These are phyloP conservation scores for Acanthamoeba castellanii DNA, from an alignment of 208 protist species.

Conservation along the genomic window DNA sequence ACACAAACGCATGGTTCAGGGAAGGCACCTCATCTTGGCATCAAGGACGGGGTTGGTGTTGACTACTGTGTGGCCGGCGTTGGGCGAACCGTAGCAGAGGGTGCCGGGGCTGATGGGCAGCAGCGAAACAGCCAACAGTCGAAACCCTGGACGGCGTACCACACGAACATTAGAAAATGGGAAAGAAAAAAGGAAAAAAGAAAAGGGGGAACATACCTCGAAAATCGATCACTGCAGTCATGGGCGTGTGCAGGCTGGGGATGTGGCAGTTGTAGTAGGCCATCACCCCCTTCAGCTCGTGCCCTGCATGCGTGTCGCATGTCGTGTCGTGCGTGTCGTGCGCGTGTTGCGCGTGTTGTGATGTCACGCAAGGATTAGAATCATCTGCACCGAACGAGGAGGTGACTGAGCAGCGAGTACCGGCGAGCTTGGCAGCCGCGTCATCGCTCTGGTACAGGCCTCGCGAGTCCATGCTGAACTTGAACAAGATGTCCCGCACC, in stretches of 20 bases:
- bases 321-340: too few species aligned
- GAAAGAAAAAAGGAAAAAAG: neutral
- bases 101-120: constrained; percentile 7
- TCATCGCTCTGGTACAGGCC: constrained; percentile 20
- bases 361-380: neutral
- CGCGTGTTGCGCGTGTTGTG: too few species aligned
- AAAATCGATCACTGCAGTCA: constrained; percentile 37
- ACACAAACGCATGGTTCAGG: neutral
- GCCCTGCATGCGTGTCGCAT: neutral
- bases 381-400: neutral
- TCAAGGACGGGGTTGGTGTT: neutral
- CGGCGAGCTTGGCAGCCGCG: constrained; percentile 6
- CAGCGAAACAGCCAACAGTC: constrained; percentile 29
- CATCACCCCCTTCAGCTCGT: constrained; percentile 66
- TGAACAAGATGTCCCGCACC: constrained; percentile 52
- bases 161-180: too few species aligned
- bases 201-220: neutral
- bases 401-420: neutral
- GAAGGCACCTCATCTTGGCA: constrained; percentile 15
- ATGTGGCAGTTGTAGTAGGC: constrained; percentile 65
- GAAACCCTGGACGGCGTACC: neutral
- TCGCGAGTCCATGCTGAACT: constrained; percentile 26
- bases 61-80: neutral
- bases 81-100: constrained; percentile 16
- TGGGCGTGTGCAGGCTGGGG: constrained; percentile 29